A percentile compares a stretch with the other conserved stretches of the same genome.
Conservation (phyloP, 305 asterid species). For the Lippia alba region DNA sequence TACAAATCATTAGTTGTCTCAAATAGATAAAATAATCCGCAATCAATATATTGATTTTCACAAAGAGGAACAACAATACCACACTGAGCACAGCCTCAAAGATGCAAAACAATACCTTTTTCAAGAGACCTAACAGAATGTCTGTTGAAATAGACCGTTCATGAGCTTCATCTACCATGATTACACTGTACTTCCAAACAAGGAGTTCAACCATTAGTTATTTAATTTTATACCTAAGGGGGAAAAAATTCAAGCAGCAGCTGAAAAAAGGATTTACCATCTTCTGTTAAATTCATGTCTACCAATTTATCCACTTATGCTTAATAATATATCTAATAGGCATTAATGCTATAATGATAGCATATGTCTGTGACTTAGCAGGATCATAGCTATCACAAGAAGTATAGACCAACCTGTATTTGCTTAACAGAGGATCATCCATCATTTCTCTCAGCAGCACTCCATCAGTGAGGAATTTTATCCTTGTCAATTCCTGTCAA, state of each 20-base stretch:
- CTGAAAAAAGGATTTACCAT: slow-evolving; percentile 1
- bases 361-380: slow-evolving; percentile 6
- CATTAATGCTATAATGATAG: neutral
- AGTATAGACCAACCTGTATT: slow-evolving; percentile 68
- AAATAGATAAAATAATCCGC: slow-evolving; percentile 23
- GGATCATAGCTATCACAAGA: slow-evolving; percentile 1
- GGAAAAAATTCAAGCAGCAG: slow-evolving; percentile 6
- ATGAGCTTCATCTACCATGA: slow-evolving; percentile 99
- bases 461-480: slow-evolving; percentile 94
- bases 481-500: slow-evolving; percentile 76
- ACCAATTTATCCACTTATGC: slow-evolving; percentile 7
- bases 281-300: neutral
- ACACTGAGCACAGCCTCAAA: slow-evolving; percentile 4
- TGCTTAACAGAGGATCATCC: slow-evolving; percentile 97
- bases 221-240: neutral
- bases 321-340: neutral
- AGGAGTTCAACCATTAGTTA: slow-evolving; percentile 25
- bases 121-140: slow-evolving; percentile 90
- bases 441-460: slow-evolving; percentile 96
- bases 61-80: neutral
- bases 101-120: slow-evolving; percentile 63
- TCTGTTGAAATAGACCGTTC: slow-evolving; percentile 96
- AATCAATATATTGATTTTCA: neutral
- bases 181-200: slow-evolving; percentile 62
- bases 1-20: slow-evolving; percentile 33